A percentile compares a stretch with the other conserved stretches of the same genome.
Conservation (phyloP, 805 yeast species). For the Zygoascus ofunaensis region DNA sequence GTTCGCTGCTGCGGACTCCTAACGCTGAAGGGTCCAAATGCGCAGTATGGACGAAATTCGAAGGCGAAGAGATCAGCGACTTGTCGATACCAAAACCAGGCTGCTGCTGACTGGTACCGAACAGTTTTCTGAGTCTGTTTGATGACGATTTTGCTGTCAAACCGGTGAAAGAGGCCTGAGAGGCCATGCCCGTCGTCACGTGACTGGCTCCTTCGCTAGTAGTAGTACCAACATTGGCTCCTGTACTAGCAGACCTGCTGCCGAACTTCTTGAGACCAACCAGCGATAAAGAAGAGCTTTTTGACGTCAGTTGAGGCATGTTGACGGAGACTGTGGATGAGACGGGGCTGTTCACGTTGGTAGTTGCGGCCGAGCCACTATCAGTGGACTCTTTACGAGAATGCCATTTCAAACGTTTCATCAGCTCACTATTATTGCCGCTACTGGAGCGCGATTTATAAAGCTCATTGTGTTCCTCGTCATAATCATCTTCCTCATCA, state of each 20-base stretch:
- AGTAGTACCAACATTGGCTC: not conserved
- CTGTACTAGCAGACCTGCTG: not conserved
- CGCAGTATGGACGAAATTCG: constrained; percentile 19
- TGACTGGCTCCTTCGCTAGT: not conserved
- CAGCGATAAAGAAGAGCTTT: not conserved
- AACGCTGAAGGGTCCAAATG: constrained; percentile 15
- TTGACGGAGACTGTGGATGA: not conserved
- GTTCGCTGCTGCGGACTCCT: not conserved
- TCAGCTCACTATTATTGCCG: not conserved
- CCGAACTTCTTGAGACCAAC: not conserved
- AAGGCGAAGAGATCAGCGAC: constrained; percentile 15
- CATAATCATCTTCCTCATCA: constrained; percentile 7
- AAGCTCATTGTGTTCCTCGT: no score
- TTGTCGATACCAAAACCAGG: constrained; percentile 7
- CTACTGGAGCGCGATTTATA: no score
- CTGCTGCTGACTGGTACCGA: not conserved
- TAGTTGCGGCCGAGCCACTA: not conserved
- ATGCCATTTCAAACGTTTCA: constrained; percentile 2
- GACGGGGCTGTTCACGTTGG: not conserved
- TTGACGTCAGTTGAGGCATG: not conserved
- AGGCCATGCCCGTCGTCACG: not conserved
- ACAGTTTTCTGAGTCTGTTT: not conserved
- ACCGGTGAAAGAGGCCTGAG: not conserved
- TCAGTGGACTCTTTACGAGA: not conserved
- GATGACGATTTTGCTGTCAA: not conserved